Evolutionary conservation across 2,329 filamentous ascomycete species (phyloP).

Genomic region (Xylariaceae sp.): DNA sequence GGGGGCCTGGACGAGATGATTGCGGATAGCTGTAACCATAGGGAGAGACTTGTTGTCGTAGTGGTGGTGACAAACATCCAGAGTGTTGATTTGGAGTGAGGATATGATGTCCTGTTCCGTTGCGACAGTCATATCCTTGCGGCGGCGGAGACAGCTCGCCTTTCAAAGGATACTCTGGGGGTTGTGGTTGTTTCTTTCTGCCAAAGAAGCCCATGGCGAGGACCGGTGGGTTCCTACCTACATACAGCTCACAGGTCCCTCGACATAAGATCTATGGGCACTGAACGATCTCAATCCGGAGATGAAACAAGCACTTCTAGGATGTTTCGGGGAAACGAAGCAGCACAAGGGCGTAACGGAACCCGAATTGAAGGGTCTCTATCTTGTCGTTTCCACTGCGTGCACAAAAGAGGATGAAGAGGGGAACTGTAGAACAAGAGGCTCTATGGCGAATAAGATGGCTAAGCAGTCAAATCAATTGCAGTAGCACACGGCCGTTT

Average conservation of each 20-base stretch:
- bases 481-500: no score
- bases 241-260: background rate
- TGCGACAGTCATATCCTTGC: background rate
- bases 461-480: no score
- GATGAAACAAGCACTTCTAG: no score
- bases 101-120: background rate
- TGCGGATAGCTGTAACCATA: conserved; percentile 16
- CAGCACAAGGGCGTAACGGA: no score
- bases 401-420: background rate
- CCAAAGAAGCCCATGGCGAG: conserved; percentile 18
- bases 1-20: conserved; percentile 20
- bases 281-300: no score
- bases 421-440: background rate
- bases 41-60: conserved; percentile 3
- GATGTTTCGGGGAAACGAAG: no score
- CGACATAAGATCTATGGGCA: no score
- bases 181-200: conserved; percentile 13
- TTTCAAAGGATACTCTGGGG: conserved; percentile 2
- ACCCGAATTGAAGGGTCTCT: no score
- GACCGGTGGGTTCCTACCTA: background rate
- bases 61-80: conserved; percentile 16
- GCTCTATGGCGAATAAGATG: background rate
- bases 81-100: conserved; percentile 3
- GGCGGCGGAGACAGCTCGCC: background rate
- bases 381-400: background rate